Evolutionary conservation across 208 protist species (phyloP).

Genomic region (Vickermania ingenoplastis): DNA sequence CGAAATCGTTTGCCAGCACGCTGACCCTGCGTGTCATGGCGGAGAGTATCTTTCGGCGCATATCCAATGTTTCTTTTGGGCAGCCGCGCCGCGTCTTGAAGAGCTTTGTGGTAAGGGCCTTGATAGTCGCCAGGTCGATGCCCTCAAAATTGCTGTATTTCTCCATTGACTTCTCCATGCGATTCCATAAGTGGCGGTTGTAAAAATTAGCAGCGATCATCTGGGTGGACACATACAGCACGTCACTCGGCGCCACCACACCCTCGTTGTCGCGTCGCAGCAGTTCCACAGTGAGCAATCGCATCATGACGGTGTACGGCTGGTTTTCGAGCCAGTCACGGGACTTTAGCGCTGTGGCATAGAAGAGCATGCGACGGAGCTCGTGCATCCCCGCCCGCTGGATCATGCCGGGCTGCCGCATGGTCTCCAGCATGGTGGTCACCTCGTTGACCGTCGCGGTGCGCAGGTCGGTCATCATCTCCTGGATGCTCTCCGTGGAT

Average conservation of each 20-base stretch:
- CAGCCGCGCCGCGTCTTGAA: constrained; percentile 81
- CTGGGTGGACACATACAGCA: constrained; percentile 80
- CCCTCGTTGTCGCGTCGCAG: constrained; percentile 74
- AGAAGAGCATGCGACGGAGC: constrained; percentile 77
- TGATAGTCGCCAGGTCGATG: constrained; percentile 75
- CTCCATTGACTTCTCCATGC: constrained; percentile 56
- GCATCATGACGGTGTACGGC: constrained; percentile 69
- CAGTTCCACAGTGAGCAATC: constrained; percentile 69
- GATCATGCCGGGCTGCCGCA: constrained; percentile 42
- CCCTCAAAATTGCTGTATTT: constrained; percentile 46
- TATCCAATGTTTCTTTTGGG: constrained; percentile 67
- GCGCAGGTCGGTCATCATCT: constrained; percentile 74
- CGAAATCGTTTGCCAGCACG: constrained; percentile 82
- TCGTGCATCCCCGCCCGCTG: constrained; percentile 85
- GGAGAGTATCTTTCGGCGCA: constrained; percentile 68
- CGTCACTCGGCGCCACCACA: constrained; percentile 76
- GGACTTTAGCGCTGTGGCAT: constrained; percentile 62
- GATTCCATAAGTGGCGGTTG: constrained; percentile 84
- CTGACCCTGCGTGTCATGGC: constrained; percentile 67
- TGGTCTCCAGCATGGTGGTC: constrained; percentile 35
- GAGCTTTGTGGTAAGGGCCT: constrained; percentile 79
- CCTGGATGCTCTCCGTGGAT: constrained; percentile 68
- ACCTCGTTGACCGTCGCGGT: constrained; percentile 46
- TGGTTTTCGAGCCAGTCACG: constrained; percentile 55
- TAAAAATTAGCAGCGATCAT: constrained; percentile 82